These are phyloP conservation scores for Cyclaneusma minus DNA, from an alignment of 2,329 filamentous ascomycete genomes.

Conservation along the genomic window DNA sequence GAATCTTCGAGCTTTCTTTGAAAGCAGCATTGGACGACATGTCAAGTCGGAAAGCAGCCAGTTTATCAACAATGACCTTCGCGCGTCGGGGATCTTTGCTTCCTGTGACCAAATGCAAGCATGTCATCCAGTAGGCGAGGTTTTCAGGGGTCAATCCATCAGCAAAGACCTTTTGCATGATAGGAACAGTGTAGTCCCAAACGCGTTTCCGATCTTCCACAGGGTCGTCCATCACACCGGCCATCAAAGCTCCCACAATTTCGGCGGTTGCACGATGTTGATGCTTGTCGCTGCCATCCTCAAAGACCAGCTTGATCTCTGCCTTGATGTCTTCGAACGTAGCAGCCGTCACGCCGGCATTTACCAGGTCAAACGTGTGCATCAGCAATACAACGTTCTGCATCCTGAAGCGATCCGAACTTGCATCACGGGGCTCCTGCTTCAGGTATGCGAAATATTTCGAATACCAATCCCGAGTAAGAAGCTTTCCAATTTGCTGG, in stretches of 20 bases:
- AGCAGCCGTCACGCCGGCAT: conserved; percentile 59
- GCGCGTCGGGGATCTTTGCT: conserved; percentile 78
- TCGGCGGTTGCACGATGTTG: conserved; percentile 93
- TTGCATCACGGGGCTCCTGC: conserved; percentile 77
- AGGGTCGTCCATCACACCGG: conserved; percentile 65
- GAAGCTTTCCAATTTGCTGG: conserved; percentile 61
- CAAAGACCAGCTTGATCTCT: conserved; percentile 62
- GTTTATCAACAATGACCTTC: conserved; percentile 70
- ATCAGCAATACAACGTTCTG: conserved; percentile 75
- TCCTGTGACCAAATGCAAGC: conserved; percentile 77
- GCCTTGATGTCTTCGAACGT: conserved; percentile 82
- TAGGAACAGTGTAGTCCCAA: conserved; percentile 83
- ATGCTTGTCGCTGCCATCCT: conserved; percentile 91
- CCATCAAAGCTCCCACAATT: conserved; percentile 74
- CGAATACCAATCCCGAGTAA: conserved; percentile 75
- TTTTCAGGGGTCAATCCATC: conserved; percentile 93
- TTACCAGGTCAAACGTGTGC: conserved; percentile 80
- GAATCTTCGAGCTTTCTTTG: conserved; percentile 95
- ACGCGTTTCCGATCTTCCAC: conserved; percentile 57
- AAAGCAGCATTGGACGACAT: conserved; percentile 94
- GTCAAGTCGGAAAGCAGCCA: conserved; percentile 77
- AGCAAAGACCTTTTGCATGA: conserved; percentile 73
- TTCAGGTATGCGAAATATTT: conserved; percentile 88
- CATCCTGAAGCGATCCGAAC: conserved; percentile 78
- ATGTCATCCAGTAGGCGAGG: conserved; percentile 85